Percentiles rank a stretch among this genome's conserved stretches.
Evolutionary conservation across 441 rosid genomes (phyloP).

Genomic region (Raphanus hybrid): DNA sequence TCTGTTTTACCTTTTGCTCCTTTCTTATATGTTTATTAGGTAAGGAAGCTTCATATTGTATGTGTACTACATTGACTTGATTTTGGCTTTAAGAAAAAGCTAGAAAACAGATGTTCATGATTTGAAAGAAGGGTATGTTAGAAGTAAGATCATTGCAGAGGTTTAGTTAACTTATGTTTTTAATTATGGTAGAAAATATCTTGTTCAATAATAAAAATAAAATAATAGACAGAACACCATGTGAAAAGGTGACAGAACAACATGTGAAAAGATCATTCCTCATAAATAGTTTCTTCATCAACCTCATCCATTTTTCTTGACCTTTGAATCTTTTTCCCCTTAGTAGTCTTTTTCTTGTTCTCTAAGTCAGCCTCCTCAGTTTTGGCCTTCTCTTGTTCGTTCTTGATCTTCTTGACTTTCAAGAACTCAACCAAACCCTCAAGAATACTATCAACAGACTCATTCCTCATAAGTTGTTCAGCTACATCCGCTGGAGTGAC

Average conservation of each 20-base stretch:
- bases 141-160: not conserved
- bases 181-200: too few species aligned
- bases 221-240: too few species aligned
- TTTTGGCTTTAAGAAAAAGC: constrained; percentile 47
- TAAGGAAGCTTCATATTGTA: constrained; percentile 11
- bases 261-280: too few species aligned
- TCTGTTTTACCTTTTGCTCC: constrained; percentile 17
- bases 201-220: too few species aligned
- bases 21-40: constrained; percentile 14
- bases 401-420: constrained; percentile 35
- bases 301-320: too few species aligned
- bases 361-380: too few species aligned
- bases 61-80: constrained; percentile 57
- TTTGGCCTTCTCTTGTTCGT: constrained; percentile 27
- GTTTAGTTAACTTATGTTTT: not conserved
- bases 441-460: constrained; percentile 42
- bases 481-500: constrained; percentile 66
- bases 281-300: too few species aligned
- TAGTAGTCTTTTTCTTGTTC: too few species aligned
- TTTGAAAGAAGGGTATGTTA: too few species aligned
- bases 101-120: not conserved
- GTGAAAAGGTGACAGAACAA: too few species aligned
- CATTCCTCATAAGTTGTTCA: constrained; percentile 55
- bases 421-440: constrained; percentile 44
- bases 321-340: too few species aligned